Percentiles rank a stretch among this genome's conserved stretches.
phyloP scores from a whole-genome alignment of 2,329 filamentous ascomycete genomes.

The Ramichloridium luteum region DNA sequence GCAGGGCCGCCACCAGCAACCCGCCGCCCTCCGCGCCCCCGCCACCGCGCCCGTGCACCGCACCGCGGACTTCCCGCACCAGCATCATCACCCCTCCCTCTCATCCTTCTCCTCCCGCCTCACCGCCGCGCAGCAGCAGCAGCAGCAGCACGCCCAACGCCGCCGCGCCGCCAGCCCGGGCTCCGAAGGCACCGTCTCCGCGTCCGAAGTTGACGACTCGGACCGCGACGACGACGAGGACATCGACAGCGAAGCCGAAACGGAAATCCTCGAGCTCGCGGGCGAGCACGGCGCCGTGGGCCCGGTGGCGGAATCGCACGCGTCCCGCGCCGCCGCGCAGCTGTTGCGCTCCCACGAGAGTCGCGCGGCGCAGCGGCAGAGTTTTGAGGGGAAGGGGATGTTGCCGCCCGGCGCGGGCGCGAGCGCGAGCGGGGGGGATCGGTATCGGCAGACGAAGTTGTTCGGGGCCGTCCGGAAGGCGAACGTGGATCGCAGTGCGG shows the following conservation, averaged over 20 bases:
- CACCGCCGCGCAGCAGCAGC: no score
- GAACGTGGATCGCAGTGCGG: slow-evolving; percentile 28
- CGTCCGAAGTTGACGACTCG: no score
- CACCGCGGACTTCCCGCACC: no score
- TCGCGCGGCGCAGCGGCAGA: slow-evolving; percentile 24
- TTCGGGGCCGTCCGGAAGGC: slow-evolving; percentile 51
- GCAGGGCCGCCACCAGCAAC: no score
- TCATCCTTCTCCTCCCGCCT: no score
- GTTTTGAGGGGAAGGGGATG: slow-evolving; percentile 27
- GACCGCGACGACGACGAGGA: slow-evolving; percentile 43
- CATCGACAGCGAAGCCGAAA: slow-evolving; percentile 38
- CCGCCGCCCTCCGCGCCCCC: no score
- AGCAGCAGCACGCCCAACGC: no score
- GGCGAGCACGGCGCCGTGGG: no score
- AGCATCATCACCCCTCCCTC: no score
- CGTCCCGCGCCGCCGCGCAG: slow-evolving; percentile 67
- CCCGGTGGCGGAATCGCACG: slow-evolving; percentile 62
- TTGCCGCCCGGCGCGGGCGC: no score
- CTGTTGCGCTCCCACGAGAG: slow-evolving; percentile 31
- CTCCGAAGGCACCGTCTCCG: slow-evolving; percentile 61
- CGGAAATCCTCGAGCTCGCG: slow-evolving; percentile 49
- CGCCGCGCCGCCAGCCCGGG: no score
- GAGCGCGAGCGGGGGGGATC: slow-evolving; percentile 6
- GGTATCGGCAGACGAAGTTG: slow-evolving; percentile 47
- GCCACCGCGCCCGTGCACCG: no score